Evolutionary conservation across 208 protist species (phyloP).

Genomic region (Trypanosoma conorhini): DNA sequence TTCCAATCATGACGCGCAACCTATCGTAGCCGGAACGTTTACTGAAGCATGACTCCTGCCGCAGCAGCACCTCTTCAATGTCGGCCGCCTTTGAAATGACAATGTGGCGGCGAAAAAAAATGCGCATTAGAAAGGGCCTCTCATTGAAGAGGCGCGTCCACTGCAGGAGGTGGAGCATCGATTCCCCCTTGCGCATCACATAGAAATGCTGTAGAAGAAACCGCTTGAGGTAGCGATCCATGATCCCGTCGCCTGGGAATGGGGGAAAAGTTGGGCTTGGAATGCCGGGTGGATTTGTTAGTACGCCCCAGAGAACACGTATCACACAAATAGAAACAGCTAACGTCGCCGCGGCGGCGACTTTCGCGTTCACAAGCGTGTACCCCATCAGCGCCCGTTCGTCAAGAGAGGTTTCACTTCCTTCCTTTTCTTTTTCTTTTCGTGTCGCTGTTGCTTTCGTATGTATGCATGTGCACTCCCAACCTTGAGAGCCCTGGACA

Average conservation of each 20-base stretch:
- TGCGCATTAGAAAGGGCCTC: constrained; percentile 50
- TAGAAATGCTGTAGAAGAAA: constrained; percentile 58
- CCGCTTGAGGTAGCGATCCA: constrained; percentile 47
- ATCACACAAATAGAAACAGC: constrained; percentile 24
- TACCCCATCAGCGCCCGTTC: constrained; percentile 4
- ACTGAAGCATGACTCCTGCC: constrained; percentile 37
- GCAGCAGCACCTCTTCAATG: constrained; percentile 50
- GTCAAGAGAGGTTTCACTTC: not conserved
- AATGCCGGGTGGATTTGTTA: constrained; percentile 35
- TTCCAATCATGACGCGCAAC: constrained; percentile 52
- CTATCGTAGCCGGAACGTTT: constrained; percentile 56
- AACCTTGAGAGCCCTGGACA: no score
- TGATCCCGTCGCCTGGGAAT: constrained; percentile 30
- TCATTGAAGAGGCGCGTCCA: constrained; percentile 47
- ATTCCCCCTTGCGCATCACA: constrained; percentile 44
- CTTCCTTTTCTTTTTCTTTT: not conserved
- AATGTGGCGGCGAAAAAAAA: constrained; percentile 52
- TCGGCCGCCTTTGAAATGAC: constrained; percentile 49
- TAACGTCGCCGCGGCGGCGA: constrained; percentile 5
- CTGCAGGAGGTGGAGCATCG: constrained; percentile 40
- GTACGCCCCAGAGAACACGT: constrained; percentile 28
- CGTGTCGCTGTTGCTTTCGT: no score
- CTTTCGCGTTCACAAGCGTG: constrained; percentile 6
- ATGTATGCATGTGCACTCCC: no score
- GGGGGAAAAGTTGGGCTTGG: constrained; percentile 41